Evolutionary conservation across 2,329 filamentous ascomycete genomes (phyloP).

Genomic region (Alternaria triticina): DNA sequence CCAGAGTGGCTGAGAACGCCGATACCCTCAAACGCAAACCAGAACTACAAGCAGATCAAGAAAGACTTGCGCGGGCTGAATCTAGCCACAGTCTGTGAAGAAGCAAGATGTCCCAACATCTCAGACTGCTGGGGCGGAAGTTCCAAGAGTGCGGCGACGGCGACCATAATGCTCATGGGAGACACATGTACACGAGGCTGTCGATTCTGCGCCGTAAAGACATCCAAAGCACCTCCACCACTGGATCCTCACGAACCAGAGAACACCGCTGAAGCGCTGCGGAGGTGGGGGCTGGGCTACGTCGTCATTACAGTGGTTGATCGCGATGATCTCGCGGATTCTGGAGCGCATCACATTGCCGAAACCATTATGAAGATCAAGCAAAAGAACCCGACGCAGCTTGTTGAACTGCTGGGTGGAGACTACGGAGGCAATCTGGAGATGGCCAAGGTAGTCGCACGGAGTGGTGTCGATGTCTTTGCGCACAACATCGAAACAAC

Average conservation of each 20-base stretch:
- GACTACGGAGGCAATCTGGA: slow-evolving; percentile 87
- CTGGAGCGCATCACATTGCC: slow-evolving; percentile 87
- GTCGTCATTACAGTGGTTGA: slow-evolving; percentile 94
- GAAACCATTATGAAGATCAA: slow-evolving; percentile 96
- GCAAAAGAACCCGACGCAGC: slow-evolving; percentile 69
- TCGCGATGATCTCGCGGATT: slow-evolving; percentile 88
- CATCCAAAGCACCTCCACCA: slow-evolving; percentile 74
- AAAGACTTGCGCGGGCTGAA: slow-evolving; percentile 87
- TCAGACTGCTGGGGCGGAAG: slow-evolving; percentile 96
- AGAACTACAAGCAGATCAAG: slow-evolving; percentile 94
- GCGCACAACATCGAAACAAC: slow-evolving; percentile 98
- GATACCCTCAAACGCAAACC: slow-evolving; percentile 80
- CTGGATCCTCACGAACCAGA: slow-evolving; percentile 96
- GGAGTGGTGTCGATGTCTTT: slow-evolving; percentile 91
- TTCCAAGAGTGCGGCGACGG: slow-evolving; percentile 87
- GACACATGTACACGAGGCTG: slow-evolving; percentile 97
- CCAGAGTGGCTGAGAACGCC: slow-evolving; percentile 97
- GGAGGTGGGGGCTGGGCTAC: slow-evolving; percentile 92
- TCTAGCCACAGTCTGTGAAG: slow-evolving; percentile 95
- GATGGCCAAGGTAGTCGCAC: slow-evolving; percentile 83
- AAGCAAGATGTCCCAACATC: slow-evolving; percentile 96
- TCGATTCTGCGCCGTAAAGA: slow-evolving; percentile 97
- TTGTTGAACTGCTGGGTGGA: slow-evolving; percentile 85
- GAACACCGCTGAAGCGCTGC: slow-evolving; percentile 91
- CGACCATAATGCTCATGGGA: slow-evolving; percentile 99